Evolutionary conservation across 164 flowering plant genomes (phyloP), one percentile per base, ranked within the genome.

Genomic region (Aristolochia californica): DNA sequence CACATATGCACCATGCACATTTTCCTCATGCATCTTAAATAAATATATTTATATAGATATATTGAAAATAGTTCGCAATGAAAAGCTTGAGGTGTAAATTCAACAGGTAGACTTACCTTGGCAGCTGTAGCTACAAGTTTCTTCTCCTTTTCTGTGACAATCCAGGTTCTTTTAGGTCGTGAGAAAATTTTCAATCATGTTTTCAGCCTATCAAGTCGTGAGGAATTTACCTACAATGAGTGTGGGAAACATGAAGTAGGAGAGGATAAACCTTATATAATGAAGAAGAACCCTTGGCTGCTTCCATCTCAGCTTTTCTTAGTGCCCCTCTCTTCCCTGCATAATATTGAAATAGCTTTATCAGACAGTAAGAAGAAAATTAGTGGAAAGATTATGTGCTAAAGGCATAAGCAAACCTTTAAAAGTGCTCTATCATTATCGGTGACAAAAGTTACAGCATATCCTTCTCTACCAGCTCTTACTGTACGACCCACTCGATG

Each of bases 401-500:
- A 55, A 5, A 30, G 8, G 14, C 14, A 20, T 56, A 47, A 20
- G 28, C 62, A 48, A 45, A 87, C 97, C 85, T 80, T 85, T 45
- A 89, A 68, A 60, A 93, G 77, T 54, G 97, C 83, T 43, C 96
- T 77, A 57, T 93, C 99, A 69, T 78, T 83, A 66, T 93, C 99
- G 12, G 91, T 75, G 57, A 89, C 91, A 72, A 93, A 85, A 25
- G 99, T 93, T 53, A 89, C 97, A 63, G 99, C 97, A 84, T 81
- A 85, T 48, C 99, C 99, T 75, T 80, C 88, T 74, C 88, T 72
- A 24, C 99, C 99, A 74, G 97, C 96, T 83, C 97, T 82, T 57
- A 97, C 99, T 59, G 99, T 93, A 34, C 99, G 95, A 63, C 99
- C 99, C 43, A 93, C 99, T 60, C 97, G 81, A 76, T 93, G 99